phyloP scores from a whole-genome alignment of 75 land plant species.

The Cunninghamia lanceolata region DNA sequence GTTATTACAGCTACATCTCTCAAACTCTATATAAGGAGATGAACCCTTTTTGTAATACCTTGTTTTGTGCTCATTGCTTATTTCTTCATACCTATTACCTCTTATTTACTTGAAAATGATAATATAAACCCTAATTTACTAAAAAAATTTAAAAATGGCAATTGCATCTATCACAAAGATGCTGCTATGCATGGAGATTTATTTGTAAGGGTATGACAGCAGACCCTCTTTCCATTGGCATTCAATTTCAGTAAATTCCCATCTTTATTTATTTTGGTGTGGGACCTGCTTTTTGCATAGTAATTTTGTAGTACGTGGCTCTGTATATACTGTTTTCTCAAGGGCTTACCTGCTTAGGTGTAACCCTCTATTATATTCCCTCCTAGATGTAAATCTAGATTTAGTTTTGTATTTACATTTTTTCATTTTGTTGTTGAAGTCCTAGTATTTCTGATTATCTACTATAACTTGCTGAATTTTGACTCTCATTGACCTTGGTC shows the following conservation, averaged over 20 bases:
- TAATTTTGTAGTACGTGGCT: background rate
- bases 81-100: background rate
- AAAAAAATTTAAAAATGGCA: background rate
- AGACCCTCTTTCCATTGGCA: background rate
- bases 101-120: background rate
- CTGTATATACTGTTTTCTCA: background rate
- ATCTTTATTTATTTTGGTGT: background rate
- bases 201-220: background rate
- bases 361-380: background rate
- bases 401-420: background rate
- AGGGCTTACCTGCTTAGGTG: background rate
- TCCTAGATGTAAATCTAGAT: background rate
- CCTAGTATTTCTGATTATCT: background rate
- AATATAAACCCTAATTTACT: background rate
- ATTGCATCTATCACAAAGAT: background rate
- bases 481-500: background rate
- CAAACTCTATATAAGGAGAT: too few relatives aligned
- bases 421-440: background rate
- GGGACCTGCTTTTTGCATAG: background rate
- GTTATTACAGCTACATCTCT: too few relatives aligned
- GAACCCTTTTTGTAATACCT: too few relatives aligned
- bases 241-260: background rate
- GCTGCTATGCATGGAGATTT: background rate
- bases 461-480: too few relatives aligned
- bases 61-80: too few relatives aligned